These are phyloP conservation scores for Citrullus mucosospermus DNA, from an alignment of 306 rosid species.

Conservation along the genomic window DNA sequence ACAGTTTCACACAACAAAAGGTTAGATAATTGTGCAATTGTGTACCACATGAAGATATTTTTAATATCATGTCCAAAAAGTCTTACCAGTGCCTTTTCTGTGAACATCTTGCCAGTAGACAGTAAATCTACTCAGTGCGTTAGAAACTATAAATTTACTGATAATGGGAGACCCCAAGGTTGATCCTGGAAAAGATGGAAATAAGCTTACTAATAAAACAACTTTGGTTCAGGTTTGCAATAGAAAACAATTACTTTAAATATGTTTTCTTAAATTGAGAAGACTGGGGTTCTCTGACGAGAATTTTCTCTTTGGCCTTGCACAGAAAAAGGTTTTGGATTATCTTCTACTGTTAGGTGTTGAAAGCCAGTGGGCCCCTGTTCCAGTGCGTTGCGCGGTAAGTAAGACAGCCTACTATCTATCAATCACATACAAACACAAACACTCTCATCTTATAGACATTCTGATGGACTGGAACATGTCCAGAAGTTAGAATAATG, in stretches of 20 bases:
- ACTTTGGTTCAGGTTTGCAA: constrained; percentile 67
- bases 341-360: constrained; percentile 70
- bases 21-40: constrained; percentile 41
- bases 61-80: neutral
- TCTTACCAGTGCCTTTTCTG: constrained; percentile 30
- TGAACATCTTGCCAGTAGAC: constrained; percentile 78
- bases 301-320: constrained; percentile 17
- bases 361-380: constrained; percentile 96
- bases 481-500: neutral
- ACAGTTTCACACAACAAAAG: constrained; percentile 85
- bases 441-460: neutral
- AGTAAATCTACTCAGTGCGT: constrained; percentile 69
- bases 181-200: constrained; percentile 64
- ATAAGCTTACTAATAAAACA: constrained; percentile 62
- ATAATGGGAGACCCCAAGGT: constrained; percentile 61
- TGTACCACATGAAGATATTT: constrained; percentile 9
- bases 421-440: neutral
- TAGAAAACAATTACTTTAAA: neutral
- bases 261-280: constrained; percentile 6
- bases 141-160: constrained; percentile 70
- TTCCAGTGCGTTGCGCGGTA: constrained; percentile 69
- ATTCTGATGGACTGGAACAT: neutral
- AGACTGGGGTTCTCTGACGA: constrained; percentile 18
- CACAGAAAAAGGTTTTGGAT: constrained; percentile 71
- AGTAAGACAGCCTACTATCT: constrained; percentile 23